Base-by-base conservation (phyloP, 1,139 yeast species). In the Candida glucosophila region DNA sequence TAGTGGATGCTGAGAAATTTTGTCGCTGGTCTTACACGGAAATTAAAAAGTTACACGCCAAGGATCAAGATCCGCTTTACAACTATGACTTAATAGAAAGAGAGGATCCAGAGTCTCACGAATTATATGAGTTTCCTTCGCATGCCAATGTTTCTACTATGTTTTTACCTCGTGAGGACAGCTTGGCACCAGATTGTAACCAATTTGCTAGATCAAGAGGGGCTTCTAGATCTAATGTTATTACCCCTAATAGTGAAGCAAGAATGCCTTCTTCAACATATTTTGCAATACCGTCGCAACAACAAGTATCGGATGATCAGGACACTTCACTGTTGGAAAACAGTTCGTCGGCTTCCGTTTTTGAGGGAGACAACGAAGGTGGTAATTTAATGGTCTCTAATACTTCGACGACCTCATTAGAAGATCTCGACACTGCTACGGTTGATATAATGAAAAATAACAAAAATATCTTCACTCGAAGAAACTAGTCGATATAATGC, bases 21-120 rank as follows among this genome's bases (percentile, higher is more conserved):
- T 78, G 90, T 41, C 76, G 97, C 35, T 88, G 95, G 93, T 78
- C 92, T 12, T 88, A 88, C 47, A 45, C 55, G 5, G 53, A 49
- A 25, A 44, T 63, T 19, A 35, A 39, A 22, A 47, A 43, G 29
- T 42, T 49, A 15, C 48, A 56, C 36, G 36, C 56, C 22, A 30
- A 29, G 16, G 47, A 47, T 15, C 36, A 41, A 5, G 64, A 63
- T 34, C 69, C 70, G n/a, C 50, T 62, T 39, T 34, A 43, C 10
- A 29, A 41, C 10, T n/a, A n/a, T n/a, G n/a, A n/a, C n/a, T n/a
- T n/a, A n/a, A n/a, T n/a, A n/a, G n/a, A n/a, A n/a, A n/a, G n/a
- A n/a, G n/a, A n/a, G n/a, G n/a, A n/a, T n/a, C n/a, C n/a, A n/a
- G n/a, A n/a, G n/a, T n/a, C n/a, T n/a, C n/a, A n/a, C n/a, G n/a